A percentile compares a stretch with the other conserved stretches of the same genome.
Evolutionary conservation across 352 stramenopile genomes (phyloP).

Genomic region (Pythium dissimile): DNA sequence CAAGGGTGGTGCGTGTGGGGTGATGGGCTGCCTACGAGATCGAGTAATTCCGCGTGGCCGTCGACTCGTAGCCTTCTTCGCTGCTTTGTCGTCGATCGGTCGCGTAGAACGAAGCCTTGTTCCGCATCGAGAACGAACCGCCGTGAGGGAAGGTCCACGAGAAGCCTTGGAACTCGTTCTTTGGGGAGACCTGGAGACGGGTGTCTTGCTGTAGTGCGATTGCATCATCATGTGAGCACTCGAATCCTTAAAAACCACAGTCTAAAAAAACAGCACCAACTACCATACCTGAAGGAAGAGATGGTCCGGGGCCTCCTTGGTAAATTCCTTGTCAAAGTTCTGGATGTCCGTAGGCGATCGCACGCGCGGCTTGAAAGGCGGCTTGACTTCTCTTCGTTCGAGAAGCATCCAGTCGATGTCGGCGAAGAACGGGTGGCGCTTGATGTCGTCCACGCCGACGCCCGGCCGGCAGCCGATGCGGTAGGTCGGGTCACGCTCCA

Average conservation of each 20-base stretch:
- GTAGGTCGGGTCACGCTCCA: conserved; percentile 71
- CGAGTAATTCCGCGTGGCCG: conserved; percentile 29
- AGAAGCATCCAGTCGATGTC: conserved; percentile 76
- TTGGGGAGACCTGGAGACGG: conserved; percentile 62
- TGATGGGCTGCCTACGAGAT: conserved; percentile 18
- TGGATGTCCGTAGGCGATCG: conserved; percentile 78
- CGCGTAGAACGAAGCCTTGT: conserved; percentile 20
- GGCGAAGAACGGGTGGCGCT: conserved; percentile 77
- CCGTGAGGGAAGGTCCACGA: conserved; percentile 56
- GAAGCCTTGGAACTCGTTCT: conserved; percentile 86
- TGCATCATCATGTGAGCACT: no score
- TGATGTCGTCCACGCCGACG: conserved; percentile 67
- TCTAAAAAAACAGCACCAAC: background rate
- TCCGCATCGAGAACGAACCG: conserved; percentile 22
- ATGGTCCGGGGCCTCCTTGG: conserved; percentile 76
- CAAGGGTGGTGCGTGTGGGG: background rate
- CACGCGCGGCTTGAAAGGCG: conserved; percentile 85
- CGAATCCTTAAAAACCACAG: no score
- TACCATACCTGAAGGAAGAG: conserved; percentile 48
- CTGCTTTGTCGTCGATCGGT: conserved; percentile 24
- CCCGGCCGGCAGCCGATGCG: conserved; percentile 68
- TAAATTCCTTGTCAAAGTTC: conserved; percentile 90
- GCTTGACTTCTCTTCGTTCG: conserved; percentile 65
- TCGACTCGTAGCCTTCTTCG: conserved; percentile 31
- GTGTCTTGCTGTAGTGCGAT: conserved; percentile 58